Base-by-base conservation (phyloP, 78 protist genomes). In the Emiliania huxleyi region DNA sequence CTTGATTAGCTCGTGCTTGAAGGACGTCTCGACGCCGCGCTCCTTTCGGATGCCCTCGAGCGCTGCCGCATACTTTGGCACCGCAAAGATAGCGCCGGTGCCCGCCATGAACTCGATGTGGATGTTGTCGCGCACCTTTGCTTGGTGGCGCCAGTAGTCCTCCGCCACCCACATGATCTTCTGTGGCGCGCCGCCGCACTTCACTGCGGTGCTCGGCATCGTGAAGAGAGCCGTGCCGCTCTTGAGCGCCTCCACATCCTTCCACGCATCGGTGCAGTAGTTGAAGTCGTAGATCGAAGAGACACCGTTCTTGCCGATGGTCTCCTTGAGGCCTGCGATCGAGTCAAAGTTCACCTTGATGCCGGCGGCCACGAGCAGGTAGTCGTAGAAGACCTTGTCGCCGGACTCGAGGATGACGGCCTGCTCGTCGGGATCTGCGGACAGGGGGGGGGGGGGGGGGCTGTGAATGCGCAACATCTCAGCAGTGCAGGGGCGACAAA, bases 141-240 rank as follows among this genome's bases (percentile, higher is more conserved):
- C 94, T 11, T 75, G 23, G 73, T 45, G 79, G 42, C 95, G 38
- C 62, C 83, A 87, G n/a, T 89, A 87, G 43, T 92, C 96, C 38
- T 96, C 97, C 26, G 94, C 94, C 26, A 96, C 56, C 92, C 93
- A 96, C 95, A 96, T 84, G 35, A 96, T 93, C 92, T 96, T 96
- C 88, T 96, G 97, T 37, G 96, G 96, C 0, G 97, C 97, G 37
- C 97, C 97, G 37, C 94, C 97, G 90, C 97, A 96, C 90, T 96
- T 96, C 90, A 96, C 73, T 25, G 91, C 91, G 0, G 92, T 84
- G 0, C 40, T 77, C n/a, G 97, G 97, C 83, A 85, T 90, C 49
- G 97, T 96, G 91, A 96, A 96, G 40, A 96, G 77, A 15, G 94
- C 94, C 25, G 42, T 55, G 38, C 96, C 96, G 12, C 91, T 69